phyloP scores from a whole-genome alignment of 2,329 filamentous ascomycete species.

The Xylaria sp. region DNA sequence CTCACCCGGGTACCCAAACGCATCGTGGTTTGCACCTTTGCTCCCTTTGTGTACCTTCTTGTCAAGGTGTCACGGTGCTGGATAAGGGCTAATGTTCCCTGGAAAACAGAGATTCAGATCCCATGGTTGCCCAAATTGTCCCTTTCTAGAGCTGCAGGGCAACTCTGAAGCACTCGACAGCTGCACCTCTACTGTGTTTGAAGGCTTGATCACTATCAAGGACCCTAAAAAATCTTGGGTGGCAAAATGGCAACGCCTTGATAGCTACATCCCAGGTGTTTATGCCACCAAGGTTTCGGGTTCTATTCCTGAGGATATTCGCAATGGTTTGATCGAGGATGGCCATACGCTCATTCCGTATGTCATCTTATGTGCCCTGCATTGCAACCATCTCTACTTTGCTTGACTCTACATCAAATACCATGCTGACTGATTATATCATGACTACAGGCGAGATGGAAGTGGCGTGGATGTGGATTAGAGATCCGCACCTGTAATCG shows the following conservation, averaged over 20 bases:
- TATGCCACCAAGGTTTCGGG: constrained; percentile 97
- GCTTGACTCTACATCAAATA: neutral
- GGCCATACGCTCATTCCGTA: constrained; percentile 70
- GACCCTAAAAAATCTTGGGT: constrained; percentile 91
- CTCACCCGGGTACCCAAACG: neutral
- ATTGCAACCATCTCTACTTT: constrained; percentile 46
- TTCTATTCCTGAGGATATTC: constrained; percentile 70
- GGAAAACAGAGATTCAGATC: constrained; percentile 75
- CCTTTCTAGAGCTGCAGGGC: constrained; percentile 82
- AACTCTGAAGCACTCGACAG: constrained; percentile 83
- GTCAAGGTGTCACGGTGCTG: neutral
- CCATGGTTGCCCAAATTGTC: constrained; percentile 95
- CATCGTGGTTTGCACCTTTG: neutral
- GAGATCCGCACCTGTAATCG: neutral
- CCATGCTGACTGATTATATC: neutral
- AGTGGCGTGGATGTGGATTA: constrained; percentile 30
- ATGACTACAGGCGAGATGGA: constrained; percentile 26
- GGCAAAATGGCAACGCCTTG: constrained; percentile 92
- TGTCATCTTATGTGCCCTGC: constrained; percentile 48
- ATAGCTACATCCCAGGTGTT: constrained; percentile 84
- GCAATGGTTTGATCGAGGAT: constrained; percentile 66
- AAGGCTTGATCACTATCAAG: constrained; percentile 84
- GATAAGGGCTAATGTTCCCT: neutral
- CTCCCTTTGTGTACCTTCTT: neutral
- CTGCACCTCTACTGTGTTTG: constrained; percentile 95